Conservation (phyloP, 768 basidiomycete species). For the Naganishia vishniacii region DNA sequence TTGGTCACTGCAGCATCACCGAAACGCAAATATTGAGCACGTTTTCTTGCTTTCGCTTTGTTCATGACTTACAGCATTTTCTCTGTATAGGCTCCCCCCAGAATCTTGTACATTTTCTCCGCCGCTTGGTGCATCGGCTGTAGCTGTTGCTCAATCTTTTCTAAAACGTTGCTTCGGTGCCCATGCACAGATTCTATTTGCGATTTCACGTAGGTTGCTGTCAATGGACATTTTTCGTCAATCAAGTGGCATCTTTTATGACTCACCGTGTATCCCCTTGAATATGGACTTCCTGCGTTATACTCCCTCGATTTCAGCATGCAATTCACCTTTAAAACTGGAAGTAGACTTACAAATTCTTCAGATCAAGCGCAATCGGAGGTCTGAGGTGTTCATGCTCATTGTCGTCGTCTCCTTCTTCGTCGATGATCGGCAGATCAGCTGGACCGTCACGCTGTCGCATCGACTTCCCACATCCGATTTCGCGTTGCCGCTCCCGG, state of each 20-base stretch:
- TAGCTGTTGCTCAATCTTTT: background rate
- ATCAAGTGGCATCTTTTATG: too few relatives aligned
- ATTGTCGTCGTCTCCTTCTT: background rate
- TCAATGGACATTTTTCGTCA: background rate
- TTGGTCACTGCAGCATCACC: background rate
- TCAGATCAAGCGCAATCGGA: background rate
- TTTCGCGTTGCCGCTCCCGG: background rate
- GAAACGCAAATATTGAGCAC: background rate
- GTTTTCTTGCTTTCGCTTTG: background rate
- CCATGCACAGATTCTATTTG: background rate
- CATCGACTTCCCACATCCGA: too few relatives aligned
- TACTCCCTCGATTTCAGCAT: background rate
- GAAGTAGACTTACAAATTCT: background rate
- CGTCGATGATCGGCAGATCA: background rate
- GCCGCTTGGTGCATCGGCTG: constrained; percentile 6
- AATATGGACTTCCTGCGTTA: background rate
- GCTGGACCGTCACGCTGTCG: background rate
- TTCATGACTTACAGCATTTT: background rate
- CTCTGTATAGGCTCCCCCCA: background rate
- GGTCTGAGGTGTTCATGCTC: background rate
- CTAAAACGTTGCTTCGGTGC: background rate
- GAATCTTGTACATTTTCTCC: background rate
- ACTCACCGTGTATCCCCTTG: background rate
- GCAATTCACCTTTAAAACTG: background rate
- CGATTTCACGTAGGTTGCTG: too few relatives aligned